Conservation (phyloP, 2,329 filamentous ascomycete genomes). For the Aspergillus sp. region DNA sequence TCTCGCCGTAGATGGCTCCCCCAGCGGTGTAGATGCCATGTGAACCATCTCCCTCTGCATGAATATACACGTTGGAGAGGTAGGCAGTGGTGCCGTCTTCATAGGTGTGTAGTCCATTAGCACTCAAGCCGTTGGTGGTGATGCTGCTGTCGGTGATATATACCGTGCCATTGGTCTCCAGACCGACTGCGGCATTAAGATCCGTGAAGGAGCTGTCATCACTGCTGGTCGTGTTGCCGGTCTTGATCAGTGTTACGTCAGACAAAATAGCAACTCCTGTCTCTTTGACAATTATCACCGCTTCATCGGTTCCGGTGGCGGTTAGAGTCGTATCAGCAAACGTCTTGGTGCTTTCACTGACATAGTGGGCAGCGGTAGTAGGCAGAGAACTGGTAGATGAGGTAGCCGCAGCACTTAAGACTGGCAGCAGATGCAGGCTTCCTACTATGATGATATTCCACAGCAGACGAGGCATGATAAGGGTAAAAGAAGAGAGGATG, state of each 20-base stretch:
- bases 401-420: neutral
- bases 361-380: neutral
- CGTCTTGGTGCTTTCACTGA: neutral
- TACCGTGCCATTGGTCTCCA: neutral
- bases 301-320: neutral
- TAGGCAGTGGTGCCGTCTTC: neutral
- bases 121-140: neutral
- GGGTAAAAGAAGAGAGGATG: too few species aligned
- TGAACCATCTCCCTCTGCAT: neutral
- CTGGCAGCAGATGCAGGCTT: neutral
- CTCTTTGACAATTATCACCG: neutral
- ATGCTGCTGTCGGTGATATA: neutral
- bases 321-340: neutral
- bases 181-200: neutral
- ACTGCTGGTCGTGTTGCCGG: neutral
- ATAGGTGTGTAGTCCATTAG: neutral
- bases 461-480: too few species aligned
- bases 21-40: neutral
- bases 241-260: neutral
- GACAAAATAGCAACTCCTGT: neutral
- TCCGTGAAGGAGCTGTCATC: neutral
- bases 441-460: neutral
- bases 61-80: neutral
- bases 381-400: neutral
- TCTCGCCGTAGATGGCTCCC: neutral